These are phyloP conservation scores for Podospora didyma DNA, from an alignment of 495 filamentous ascomycete species.

Conservation along the genomic window DNA sequence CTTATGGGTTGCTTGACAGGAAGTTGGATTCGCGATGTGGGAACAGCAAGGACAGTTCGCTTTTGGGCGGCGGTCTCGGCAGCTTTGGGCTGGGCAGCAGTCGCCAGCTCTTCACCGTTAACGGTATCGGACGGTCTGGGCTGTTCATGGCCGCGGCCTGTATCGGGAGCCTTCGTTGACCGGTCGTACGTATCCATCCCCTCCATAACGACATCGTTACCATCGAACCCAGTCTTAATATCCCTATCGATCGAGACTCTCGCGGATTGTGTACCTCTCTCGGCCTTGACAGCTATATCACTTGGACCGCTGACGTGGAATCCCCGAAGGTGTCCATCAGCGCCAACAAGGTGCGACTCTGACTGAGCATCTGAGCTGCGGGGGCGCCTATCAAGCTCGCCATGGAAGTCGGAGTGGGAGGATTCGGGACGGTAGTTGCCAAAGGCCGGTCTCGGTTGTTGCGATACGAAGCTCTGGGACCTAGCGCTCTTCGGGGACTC, in stretches of 20 bases:
- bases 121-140: background rate
- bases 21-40: slow-evolving; percentile 16
- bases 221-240: slow-evolving; percentile 13
- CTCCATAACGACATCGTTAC: slow-evolving; percentile 18
- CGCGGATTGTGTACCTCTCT: slow-evolving; percentile 38
- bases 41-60: slow-evolving; percentile 12
- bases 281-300: slow-evolving; percentile 29
- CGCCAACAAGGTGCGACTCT: slow-evolving; percentile 22
- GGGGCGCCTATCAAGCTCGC: slow-evolving; percentile 36
- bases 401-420: slow-evolving; percentile 37
- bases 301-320: slow-evolving; percentile 30
- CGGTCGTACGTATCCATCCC: slow-evolving; percentile 10
- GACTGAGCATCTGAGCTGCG: slow-evolving; percentile 44
- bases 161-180: slow-evolving; percentile 4
- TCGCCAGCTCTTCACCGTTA: background rate
- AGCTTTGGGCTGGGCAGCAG: background rate
- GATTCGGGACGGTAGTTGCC: slow-evolving; percentile 28
- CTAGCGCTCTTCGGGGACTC: slow-evolving; percentile 42
- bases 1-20: slow-evolving; percentile 25
- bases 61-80: slow-evolving; percentile 3
- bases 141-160: background rate
- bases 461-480: slow-evolving; percentile 40
- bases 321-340: slow-evolving; percentile 30
- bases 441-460: slow-evolving; percentile 34
- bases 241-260: slow-evolving; percentile 36